These are phyloP conservation scores for Coemansia erecta DNA, from an alignment of 192 early-diverging fungal species.

Conservation along the genomic window DNA sequence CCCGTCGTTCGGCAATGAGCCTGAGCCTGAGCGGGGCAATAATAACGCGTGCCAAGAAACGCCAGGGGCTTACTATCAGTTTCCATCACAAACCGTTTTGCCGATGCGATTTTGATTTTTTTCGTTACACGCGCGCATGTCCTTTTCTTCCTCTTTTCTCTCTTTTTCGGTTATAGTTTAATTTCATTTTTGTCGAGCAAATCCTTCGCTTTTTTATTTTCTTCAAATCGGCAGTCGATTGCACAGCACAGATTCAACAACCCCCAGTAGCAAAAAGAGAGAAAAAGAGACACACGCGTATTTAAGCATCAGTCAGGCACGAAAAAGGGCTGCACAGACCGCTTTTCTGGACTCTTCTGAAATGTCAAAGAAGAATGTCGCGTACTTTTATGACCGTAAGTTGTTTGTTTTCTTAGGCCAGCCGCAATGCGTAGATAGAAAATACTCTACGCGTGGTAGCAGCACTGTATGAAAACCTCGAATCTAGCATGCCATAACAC, in stretches of 20 bases:
- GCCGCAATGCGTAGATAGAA: too few species aligned
- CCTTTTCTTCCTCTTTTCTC: conserved; percentile 3
- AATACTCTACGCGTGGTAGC: too few species aligned
- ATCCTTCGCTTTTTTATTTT: background rate
- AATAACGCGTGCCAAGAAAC: background rate
- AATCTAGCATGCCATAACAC: background rate
- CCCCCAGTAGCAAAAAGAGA: background rate
- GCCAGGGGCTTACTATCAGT: background rate
- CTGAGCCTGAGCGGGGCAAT: too few species aligned
- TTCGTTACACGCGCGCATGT: background rate
- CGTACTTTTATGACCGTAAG: conserved; percentile 55
- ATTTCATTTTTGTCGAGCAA: conserved; percentile 3
- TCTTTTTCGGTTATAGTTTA: background rate
- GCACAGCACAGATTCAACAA: background rate
- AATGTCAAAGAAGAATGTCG: conserved; percentile 45
- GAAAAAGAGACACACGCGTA: background rate
- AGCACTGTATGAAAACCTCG: too few species aligned
- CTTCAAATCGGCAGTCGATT: background rate
- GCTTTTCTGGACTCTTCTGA: conserved; percentile 8
- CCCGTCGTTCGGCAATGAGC: too few species aligned
- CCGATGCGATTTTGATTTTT: background rate
- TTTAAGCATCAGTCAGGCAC: too few species aligned
- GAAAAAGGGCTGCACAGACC: background rate
- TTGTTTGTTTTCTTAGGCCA: background rate
- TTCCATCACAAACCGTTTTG: background rate